Evolutionary conservation across 2,329 filamentous ascomycete species (phyloP).

Genomic region (Claviceps sp.): DNA sequence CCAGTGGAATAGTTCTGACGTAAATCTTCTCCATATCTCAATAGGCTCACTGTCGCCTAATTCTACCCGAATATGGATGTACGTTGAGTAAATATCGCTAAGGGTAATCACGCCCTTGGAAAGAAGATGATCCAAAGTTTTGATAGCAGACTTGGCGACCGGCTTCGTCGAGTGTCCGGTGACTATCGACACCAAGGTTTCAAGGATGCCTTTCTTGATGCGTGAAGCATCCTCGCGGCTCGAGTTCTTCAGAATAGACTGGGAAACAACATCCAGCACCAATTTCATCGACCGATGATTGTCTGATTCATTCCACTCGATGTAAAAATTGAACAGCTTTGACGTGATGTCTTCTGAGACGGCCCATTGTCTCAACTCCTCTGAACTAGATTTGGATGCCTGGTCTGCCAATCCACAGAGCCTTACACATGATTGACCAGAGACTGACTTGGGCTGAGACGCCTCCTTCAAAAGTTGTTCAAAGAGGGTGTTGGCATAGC

Average conservation of each 20-base stretch:
- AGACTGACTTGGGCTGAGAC: conserved; percentile 39
- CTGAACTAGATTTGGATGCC: conserved; percentile 35
- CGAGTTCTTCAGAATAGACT: conserved; percentile 38
- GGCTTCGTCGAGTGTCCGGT: conserved; percentile 46
- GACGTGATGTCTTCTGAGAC: conserved; percentile 35
- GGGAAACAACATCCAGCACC: conserved; percentile 43
- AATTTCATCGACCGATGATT: conserved; percentile 50
- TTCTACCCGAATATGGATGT: conserved; percentile 24
- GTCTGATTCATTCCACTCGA: conserved; percentile 55
- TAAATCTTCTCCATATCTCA: conserved; percentile 36
- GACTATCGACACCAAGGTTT: conserved; percentile 44
- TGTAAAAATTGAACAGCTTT: conserved; percentile 46
- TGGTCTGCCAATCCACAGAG: conserved; percentile 51
- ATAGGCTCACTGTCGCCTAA: conserved; percentile 5
- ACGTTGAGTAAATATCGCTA: conserved; percentile 30
- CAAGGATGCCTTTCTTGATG: conserved; percentile 33
- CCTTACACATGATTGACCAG: conserved; percentile 42
- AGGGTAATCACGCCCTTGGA: conserved; percentile 43
- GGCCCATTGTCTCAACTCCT: conserved; percentile 32
- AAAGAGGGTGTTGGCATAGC: conserved; percentile 29
- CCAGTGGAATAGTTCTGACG: conserved; percentile 38
- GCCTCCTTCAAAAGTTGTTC: conserved; percentile 33
- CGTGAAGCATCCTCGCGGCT: conserved; percentile 20
- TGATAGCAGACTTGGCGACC: conserved; percentile 56
- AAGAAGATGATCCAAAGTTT: conserved; percentile 52